Percentiles rank a stretch among this genome's conserved stretches.
Conservation (phyloP, 192 early-diverging fungal species). For the Entomortierella lignicola region DNA sequence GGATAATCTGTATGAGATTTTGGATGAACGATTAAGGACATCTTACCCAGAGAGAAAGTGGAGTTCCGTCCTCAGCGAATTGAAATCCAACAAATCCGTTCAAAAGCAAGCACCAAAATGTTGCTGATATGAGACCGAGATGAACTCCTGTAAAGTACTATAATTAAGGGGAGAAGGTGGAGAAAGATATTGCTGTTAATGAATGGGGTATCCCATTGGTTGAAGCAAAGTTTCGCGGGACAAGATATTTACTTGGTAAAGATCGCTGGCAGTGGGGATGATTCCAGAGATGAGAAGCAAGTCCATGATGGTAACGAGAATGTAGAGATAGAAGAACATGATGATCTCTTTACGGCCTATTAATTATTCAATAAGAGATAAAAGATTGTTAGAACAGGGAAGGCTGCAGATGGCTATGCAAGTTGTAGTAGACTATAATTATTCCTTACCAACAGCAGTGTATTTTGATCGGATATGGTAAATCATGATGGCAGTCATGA, state of each 20-base stretch:
- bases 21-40: too few relatives aligned
- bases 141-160: slow-evolving; percentile 83
- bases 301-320: slow-evolving; percentile 77
- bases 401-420: not conserved
- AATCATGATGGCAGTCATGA: slow-evolving; percentile 99
- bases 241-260: slow-evolving; percentile 51
- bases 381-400: not conserved
- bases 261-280: slow-evolving; percentile 71
- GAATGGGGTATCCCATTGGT: too few relatives aligned
- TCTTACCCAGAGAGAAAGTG: slow-evolving; percentile 87
- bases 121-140: slow-evolving; percentile 76
- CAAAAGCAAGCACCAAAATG: slow-evolving; percentile 84
- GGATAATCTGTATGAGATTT: too few relatives aligned
- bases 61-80: slow-evolving; percentile 90
- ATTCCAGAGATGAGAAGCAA: slow-evolving; percentile 82
- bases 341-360: slow-evolving; percentile 90
- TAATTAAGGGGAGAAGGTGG: not conserved
- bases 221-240: not conserved
- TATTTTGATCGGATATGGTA: slow-evolving; percentile 97
- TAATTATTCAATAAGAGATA: not conserved
- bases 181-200: slow-evolving; percentile 1
- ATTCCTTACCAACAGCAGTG: slow-evolving; percentile 92
- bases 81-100: slow-evolving; percentile 94
- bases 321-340: slow-evolving; percentile 91
- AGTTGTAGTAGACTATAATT: not conserved